These are phyloP conservation scores for Apiospora phragmitis DNA, from an alignment of 2,329 filamentous ascomycete species.

Conservation along the genomic window DNA sequence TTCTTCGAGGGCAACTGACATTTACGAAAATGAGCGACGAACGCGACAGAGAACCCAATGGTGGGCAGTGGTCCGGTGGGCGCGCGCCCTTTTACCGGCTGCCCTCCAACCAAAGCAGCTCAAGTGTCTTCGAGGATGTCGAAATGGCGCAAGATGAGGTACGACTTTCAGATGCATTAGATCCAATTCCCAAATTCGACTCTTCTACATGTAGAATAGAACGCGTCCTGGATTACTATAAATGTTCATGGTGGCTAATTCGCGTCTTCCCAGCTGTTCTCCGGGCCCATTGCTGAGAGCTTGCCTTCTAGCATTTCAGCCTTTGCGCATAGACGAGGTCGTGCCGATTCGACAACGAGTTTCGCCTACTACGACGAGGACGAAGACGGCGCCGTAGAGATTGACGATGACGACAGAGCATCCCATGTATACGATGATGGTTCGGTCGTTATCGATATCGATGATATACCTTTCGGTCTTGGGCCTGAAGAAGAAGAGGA, in stretches of 20 bases:
- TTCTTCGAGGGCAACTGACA: background rate
- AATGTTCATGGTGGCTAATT: constrained; percentile 7
- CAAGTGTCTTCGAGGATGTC: constrained; percentile 90
- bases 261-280: constrained; percentile 62
- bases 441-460: constrained; percentile 28
- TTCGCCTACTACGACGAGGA: constrained; percentile 87
- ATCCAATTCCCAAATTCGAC: background rate
- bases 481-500: constrained; percentile 32
- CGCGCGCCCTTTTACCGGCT: constrained; percentile 57
- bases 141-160: constrained; percentile 98
- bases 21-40: constrained; percentile 1
- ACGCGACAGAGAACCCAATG: background rate
- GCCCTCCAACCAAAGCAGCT: constrained; percentile 69
- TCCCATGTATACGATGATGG: constrained; percentile 38
- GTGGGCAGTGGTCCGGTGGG: background rate
- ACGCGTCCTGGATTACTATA: background rate
- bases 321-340: constrained; percentile 79
- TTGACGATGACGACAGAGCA: constrained; percentile 36
- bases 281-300: constrained; percentile 91
- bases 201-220: background rate
- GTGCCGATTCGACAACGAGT: constrained; percentile 82
- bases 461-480: constrained; percentile 33
- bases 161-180: constrained; percentile 22
- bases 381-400: constrained; percentile 51
- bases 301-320: constrained; percentile 93